phyloP scores from a whole-genome alignment of 164 flowering plant genomes.

The Chloranthus sessilifolius region DNA sequence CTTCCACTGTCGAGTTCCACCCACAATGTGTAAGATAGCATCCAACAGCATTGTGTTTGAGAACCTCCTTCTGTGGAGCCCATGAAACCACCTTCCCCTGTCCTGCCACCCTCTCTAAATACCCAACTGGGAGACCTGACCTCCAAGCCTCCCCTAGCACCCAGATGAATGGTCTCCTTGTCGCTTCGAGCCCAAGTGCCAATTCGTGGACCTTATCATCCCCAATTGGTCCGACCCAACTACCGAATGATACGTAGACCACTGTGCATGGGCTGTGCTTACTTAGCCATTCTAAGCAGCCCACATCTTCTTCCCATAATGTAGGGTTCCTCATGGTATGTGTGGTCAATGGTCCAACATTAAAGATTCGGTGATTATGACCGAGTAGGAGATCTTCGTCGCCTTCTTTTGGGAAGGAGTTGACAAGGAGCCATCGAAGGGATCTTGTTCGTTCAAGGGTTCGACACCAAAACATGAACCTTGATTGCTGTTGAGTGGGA shows the following conservation, averaged over 20 bases:
- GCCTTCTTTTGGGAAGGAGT: constrained; percentile 43
- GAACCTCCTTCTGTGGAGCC: constrained; percentile 73
- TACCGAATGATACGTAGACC: constrained; percentile 72
- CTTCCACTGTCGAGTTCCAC: constrained; percentile 87
- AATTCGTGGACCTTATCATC: constrained; percentile 33
- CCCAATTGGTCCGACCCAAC: constrained; percentile 70
- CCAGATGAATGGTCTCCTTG: constrained; percentile 59
- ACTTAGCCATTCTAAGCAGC: constrained; percentile 64
- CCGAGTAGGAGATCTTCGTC: background rate
- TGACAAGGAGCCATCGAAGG: constrained; percentile 47
- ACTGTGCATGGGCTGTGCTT: constrained; percentile 40
- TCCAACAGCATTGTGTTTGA: constrained; percentile 50
- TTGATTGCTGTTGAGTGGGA: constrained; percentile 26
- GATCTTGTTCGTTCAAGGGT: constrained; percentile 38
- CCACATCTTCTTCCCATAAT: constrained; percentile 69
- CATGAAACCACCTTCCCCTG: constrained; percentile 57
- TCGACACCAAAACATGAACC: constrained; percentile 67
- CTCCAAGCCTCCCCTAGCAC: constrained; percentile 46
- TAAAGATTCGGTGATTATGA: constrained; percentile 15
- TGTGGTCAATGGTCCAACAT: constrained; percentile 40
- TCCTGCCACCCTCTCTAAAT: constrained; percentile 25
- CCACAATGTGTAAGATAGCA: constrained; percentile 79
- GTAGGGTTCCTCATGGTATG: constrained; percentile 25
- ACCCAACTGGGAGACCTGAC: constrained; percentile 48
- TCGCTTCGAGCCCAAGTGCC: constrained; percentile 49